Evolutionary conservation across 495 filamentous ascomycete genomes (phyloP).

Genomic region (Neurospora sp.): DNA sequence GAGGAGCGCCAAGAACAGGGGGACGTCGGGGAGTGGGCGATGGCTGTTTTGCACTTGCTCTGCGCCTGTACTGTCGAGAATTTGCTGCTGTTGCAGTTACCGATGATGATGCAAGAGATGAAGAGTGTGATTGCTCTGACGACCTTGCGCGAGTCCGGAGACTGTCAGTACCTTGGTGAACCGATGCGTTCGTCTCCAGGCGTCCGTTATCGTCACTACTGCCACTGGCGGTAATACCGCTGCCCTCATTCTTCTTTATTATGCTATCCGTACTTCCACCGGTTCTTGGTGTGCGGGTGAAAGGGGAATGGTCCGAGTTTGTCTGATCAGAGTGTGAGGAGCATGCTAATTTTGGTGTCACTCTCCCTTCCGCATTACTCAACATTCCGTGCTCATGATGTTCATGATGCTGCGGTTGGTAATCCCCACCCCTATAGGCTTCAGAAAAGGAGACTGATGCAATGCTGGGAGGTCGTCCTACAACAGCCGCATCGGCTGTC

Average conservation of each 20-base stretch:
- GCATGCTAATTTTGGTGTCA: not conserved
- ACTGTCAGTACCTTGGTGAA: not conserved
- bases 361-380: not conserved
- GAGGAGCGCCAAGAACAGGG: not conserved
- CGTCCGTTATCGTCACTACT: not conserved
- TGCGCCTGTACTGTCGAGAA: not conserved
- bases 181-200: not conserved
- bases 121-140: not conserved
- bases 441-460: not conserved
- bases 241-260: not conserved
- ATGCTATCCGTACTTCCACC: not conserved
- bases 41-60: not conserved
- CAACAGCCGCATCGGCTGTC: not conserved
- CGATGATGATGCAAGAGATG: not conserved
- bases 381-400: not conserved
- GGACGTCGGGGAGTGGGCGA: not conserved
- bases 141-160: not conserved
- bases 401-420: not conserved
- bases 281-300: not conserved
- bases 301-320: not conserved
- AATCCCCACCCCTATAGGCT: not conserved
- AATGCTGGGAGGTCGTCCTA: not conserved
- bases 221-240: not conserved
- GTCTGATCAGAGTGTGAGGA: conserved; percentile 6
- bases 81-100: not conserved